Base-by-base conservation (phyloP, 345 rosid genomes). In the Nephelium lappaceum region DNA sequence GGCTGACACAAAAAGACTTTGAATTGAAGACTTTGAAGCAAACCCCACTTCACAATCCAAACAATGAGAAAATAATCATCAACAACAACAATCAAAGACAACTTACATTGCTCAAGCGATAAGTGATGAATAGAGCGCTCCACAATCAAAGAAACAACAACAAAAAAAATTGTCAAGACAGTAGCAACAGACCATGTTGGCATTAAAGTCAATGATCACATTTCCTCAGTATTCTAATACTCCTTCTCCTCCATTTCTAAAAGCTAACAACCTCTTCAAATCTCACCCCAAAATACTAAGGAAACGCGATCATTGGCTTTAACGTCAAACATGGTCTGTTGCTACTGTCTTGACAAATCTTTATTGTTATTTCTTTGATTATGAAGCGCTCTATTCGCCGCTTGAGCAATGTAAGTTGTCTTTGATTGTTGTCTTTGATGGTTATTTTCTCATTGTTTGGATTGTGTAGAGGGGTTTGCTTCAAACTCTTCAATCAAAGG, bases 101-200 rank as follows among this genome's bases (percentile, higher is more conserved):
- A 83, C 98, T 89, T 83, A 95, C 98, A 64, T 81, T 79, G 76
- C 97, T 87, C 51, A 95, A 83, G 39, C 90, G 89, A n/a, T n/a
- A n/a, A n/a, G n/a, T n/a, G n/a, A 81, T 91, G 91, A 79, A 93
- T 95, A 8, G 91, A 86, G 69, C 98, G 95, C 79, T 95, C 98
- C 82, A 95, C 96, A 71, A 92, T 82, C 83, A 91, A 79, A 62
- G 99, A 95, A 76, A 95, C 93, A 66, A 80, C 86, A n/a, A 93
- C 97, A 74, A 95, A n/a, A n/a, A n/a, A 91, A 67, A 95, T 77
- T 14, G 98, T 93, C 85, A 95, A 80, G 51, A 93, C 98, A 1
- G 97, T 90, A 66, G 99, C 99, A 74, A 93, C 96, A 21, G 98
- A 93, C 99, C 99, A 95, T 77, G 98, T 92, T 31, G 99, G 98